Conservation (phyloP, 495 filamentous ascomycete species). For the Penicillium turbatum region DNA sequence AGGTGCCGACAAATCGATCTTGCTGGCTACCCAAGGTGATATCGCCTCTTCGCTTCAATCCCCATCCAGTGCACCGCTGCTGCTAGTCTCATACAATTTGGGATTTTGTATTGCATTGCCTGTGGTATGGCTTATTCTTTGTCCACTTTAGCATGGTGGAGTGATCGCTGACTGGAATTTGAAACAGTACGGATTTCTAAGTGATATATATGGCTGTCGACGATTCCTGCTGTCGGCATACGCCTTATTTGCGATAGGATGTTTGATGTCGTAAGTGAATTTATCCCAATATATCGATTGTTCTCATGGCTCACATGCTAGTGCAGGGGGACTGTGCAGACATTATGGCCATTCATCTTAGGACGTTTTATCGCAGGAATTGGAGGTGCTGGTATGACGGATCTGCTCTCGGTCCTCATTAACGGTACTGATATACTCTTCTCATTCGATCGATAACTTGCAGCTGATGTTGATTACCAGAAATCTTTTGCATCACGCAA, state of each 20-base stretch:
- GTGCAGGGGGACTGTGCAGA: not conserved
- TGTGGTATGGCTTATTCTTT: not conserved
- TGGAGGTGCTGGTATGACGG: slow-evolving; percentile 1
- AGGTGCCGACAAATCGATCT: too few species aligned
- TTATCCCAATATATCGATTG: not conserved
- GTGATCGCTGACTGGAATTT: not conserved
- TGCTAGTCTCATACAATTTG: slow-evolving; percentile 1
- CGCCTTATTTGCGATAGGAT: not conserved
- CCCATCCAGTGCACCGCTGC: not conserved
- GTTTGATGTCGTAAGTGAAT: not conserved
- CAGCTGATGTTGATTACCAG: not conserved
- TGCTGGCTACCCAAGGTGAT: too few species aligned
- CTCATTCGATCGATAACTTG: not conserved
- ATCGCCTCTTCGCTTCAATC: slow-evolving; percentile 32
- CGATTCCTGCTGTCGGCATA: not conserved
- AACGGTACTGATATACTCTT: not conserved
- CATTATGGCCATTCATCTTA: not conserved
- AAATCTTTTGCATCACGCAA: not conserved
- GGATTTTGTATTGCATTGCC: not conserved
- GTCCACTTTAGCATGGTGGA: not conserved
- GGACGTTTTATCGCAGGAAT: slow-evolving; percentile 1
- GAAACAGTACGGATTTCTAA: not conserved
- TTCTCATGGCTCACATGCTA: not conserved
- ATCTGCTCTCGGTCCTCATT: not conserved
- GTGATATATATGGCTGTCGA: not conserved